Evolutionary conservation across 257 asterid genomes (phyloP).

Genomic region (Lantana camara): DNA sequence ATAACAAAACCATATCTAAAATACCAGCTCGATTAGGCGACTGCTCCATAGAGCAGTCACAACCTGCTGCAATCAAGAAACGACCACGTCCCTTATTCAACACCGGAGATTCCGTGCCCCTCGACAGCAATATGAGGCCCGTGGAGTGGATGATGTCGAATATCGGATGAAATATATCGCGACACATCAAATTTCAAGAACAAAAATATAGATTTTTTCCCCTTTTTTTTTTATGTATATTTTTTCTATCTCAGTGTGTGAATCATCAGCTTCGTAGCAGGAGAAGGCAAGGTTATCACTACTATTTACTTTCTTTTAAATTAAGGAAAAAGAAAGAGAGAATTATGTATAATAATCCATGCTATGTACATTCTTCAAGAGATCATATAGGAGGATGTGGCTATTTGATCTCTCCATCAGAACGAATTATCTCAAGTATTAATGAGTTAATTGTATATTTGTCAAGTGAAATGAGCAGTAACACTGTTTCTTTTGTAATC

Average conservation of each 20-base stretch:
- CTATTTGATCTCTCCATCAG: constrained; percentile 22
- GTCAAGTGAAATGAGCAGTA: too few species aligned
- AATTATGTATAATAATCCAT: not conserved
- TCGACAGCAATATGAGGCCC: constrained; percentile 46
- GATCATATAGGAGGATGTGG: constrained; percentile 23
- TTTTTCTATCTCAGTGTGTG: too few species aligned
- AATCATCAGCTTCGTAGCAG: too few species aligned
- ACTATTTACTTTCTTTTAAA: not conserved
- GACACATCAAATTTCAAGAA: constrained; percentile 8
- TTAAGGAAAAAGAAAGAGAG: too few species aligned
- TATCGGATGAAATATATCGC: constrained; percentile 36
- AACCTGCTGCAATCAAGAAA: constrained; percentile 57
- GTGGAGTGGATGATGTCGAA: constrained; percentile 76
- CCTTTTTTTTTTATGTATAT: too few species aligned
- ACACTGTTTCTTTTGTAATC: too few species aligned
- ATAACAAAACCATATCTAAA: constrained; percentile 31
- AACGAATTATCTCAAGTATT: too few species aligned
- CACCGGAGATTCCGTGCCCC: constrained; percentile 42
- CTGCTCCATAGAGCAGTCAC: constrained; percentile 45
- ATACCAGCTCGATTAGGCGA: constrained; percentile 60
- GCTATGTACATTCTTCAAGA: constrained; percentile 47
- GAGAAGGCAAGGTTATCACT: not conserved
- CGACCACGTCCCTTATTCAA: constrained; percentile 50
- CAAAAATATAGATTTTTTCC: not conserved
- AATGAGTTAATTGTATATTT: constrained; percentile 22